phyloP scores from a whole-genome alignment of 2,329 filamentous ascomycete genomes.

The Penicillium sp. region DNA sequence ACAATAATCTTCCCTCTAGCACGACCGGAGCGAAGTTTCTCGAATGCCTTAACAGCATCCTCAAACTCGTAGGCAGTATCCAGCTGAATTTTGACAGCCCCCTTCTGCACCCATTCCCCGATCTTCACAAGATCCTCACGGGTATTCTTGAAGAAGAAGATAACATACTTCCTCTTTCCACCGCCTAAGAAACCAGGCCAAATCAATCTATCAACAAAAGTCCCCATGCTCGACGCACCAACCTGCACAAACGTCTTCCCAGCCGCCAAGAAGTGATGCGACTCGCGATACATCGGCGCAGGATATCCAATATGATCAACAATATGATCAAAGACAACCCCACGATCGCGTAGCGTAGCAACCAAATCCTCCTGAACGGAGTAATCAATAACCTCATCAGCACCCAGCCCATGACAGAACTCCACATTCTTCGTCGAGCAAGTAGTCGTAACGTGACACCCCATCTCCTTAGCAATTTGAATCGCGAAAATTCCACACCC shows the following conservation, averaged over 20 bases:
- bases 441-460: slow-evolving; percentile 49
- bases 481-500: slow-evolving; percentile 52
- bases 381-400: slow-evolving; percentile 55
- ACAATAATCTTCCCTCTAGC: slow-evolving; percentile 54
- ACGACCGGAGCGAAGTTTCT: slow-evolving; percentile 48
- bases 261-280: slow-evolving; percentile 43
- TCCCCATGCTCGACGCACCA: slow-evolving; percentile 31
- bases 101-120: slow-evolving; percentile 49
- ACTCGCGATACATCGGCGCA: slow-evolving; percentile 45
- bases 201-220: slow-evolving; percentile 32
- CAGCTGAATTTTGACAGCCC: slow-evolving; percentile 50
- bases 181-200: slow-evolving; percentile 44
- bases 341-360: slow-evolving; percentile 39
- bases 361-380: slow-evolving; percentile 40
- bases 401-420: slow-evolving; percentile 50
- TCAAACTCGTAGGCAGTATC: slow-evolving; percentile 50
- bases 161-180: slow-evolving; percentile 33
- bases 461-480: slow-evolving; percentile 53
- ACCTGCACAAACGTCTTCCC: slow-evolving; percentile 47
- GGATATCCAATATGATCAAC: slow-evolving; percentile 50
- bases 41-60: slow-evolving; percentile 49
- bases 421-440: slow-evolving; percentile 51
- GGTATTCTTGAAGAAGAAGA: slow-evolving; percentile 31
- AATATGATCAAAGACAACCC: slow-evolving; percentile 43
- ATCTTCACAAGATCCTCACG: slow-evolving; percentile 43